Base-by-base conservation (phyloP, 768 basidiomycete species). In the Russula virescens region DNA sequence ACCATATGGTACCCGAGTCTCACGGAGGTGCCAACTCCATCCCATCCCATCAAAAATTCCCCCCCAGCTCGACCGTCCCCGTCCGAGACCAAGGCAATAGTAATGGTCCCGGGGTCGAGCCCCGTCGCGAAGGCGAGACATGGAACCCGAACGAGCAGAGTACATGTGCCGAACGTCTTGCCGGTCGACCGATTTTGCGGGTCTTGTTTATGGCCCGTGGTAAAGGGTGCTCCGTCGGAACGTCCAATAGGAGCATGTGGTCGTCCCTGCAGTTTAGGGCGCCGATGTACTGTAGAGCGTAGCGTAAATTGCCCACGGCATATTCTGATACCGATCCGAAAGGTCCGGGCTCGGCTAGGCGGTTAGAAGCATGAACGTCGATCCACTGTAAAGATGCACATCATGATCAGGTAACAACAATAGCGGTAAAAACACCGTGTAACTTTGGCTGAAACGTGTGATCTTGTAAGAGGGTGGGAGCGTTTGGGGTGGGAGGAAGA, bases 181-280 rank as follows among this genome's bases (percentile, higher is more conserved):
- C 23, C 34, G 42, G 42, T 18, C 51, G 34, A 5, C 8, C 8
- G 31, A 31, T 52, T 52, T n/a, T 8, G 31, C 50, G 38, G 11
- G 13, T 40, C 38, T 16, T 43, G 4, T 43, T n/a, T 11, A 4
- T 8, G 7, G 42, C 18, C n/a, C 42, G 9, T 10, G 38, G 14
- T 13, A 26, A 26, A 34, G 28, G 0, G 51, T 5, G n/a, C n/a
- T n/a, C n/a, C n/a, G n/a, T 10, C 31, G 31, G 31, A 31, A 31
- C 8, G 31, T 8, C 31, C 31, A 38, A 31, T 38, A 31, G 51
- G 19, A 23, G 34, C 40, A 40, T 40, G 38, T 16, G 35, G 35
- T 38, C 38, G 57, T n/a, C 57, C 47, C 38, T 28, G 38, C 48
- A 21, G 47, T 49, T 50, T 49, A 18, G 61, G 21, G 47, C 48